These are phyloP conservation scores for Fusarium lyarnte DNA, from an alignment of 2,329 filamentous ascomycete species.

Conservation along the genomic window DNA sequence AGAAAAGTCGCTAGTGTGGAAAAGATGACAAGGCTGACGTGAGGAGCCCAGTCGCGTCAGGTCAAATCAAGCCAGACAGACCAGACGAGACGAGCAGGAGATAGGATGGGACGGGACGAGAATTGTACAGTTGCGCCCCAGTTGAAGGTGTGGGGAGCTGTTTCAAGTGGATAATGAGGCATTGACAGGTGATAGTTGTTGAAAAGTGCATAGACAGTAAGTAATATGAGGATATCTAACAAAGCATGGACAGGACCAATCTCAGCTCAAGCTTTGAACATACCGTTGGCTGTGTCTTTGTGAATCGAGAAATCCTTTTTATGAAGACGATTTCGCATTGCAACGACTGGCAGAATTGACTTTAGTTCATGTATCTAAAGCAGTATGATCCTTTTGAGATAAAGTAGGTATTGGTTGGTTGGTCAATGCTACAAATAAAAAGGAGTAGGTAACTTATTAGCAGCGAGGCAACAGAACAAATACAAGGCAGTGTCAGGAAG, in stretches of 20 bases:
- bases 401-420: slow-evolving; percentile 16
- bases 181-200: background rate
- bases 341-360: slow-evolving; percentile 8
- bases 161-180: slow-evolving; percentile 35
- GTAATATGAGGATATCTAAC: background rate
- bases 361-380: background rate
- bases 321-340: slow-evolving; percentile 48
- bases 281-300: slow-evolving; percentile 44
- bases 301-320: slow-evolving; percentile 50
- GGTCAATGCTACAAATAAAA: slow-evolving; percentile 11
- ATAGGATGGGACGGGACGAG: slow-evolving; percentile 20
- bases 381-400: background rate
- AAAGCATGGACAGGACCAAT: background rate
- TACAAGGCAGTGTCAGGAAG: background rate
- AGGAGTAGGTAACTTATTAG: background rate
- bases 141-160: slow-evolving; percentile 39
- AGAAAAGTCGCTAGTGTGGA: background rate
- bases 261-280: background rate
- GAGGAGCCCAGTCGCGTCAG: slow-evolving; percentile 12
- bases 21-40: slow-evolving; percentile 26
- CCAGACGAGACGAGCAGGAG: slow-evolving; percentile 9
- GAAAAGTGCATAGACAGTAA: slow-evolving; percentile 15
- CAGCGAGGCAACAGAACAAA: background rate
- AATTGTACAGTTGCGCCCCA: slow-evolving; percentile 25
- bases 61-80: background rate